Evolutionary conservation across 768 basidiomycete genomes (phyloP).

Genomic region (Artomyces pyxidatus): DNA sequence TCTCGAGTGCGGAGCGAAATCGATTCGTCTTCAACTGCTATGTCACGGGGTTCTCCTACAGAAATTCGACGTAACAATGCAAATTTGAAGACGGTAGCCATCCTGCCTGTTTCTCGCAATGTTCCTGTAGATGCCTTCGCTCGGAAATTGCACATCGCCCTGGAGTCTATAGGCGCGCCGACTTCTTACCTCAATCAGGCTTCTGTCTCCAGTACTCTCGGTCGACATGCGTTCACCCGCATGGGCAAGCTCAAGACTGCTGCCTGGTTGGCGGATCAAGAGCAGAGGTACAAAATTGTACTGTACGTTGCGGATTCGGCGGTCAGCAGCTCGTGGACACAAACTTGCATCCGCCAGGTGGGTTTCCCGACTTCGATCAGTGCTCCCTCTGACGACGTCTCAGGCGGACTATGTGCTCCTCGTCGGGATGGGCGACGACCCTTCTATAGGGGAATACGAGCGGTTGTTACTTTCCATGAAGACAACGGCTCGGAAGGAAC

Average conservation of each 20-base stretch:
- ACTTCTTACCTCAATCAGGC: slow-evolving; percentile 93
- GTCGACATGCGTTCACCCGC: slow-evolving; percentile 88
- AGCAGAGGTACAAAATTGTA: slow-evolving; percentile 88
- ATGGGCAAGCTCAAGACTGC: slow-evolving; percentile 97
- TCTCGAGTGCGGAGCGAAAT: slow-evolving; percentile 83
- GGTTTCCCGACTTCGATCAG: slow-evolving; percentile 10
- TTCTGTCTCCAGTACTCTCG: slow-evolving; percentile 84
- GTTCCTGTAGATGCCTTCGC: slow-evolving; percentile 89
- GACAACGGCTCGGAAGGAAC: slow-evolving; percentile 96
- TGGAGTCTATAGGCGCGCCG: slow-evolving; percentile 90
- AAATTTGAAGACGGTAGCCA: slow-evolving; percentile 91
- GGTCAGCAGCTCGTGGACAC: slow-evolving; percentile 93
- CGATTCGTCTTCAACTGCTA: slow-evolving; percentile 47
- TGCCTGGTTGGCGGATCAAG: slow-evolving; percentile 91
- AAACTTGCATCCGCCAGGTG: slow-evolving; percentile 94
- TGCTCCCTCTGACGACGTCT: neutral
- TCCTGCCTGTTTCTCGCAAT: slow-evolving; percentile 79
- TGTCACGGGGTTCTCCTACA: slow-evolving; percentile 40
- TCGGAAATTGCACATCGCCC: slow-evolving; percentile 75
- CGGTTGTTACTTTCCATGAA: slow-evolving; percentile 89
- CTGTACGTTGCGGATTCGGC: slow-evolving; percentile 96
- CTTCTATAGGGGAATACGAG: slow-evolving; percentile 89
- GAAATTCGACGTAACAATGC: slow-evolving; percentile 72
- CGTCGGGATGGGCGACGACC: slow-evolving; percentile 90
- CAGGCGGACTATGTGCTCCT: slow-evolving; percentile 92